Evolutionary conservation across 2,329 filamentous ascomycete species (phyloP), one percentile per base, ranked within the genome.

Genomic region (Arthrobotrys pseudoclavata): DNA sequence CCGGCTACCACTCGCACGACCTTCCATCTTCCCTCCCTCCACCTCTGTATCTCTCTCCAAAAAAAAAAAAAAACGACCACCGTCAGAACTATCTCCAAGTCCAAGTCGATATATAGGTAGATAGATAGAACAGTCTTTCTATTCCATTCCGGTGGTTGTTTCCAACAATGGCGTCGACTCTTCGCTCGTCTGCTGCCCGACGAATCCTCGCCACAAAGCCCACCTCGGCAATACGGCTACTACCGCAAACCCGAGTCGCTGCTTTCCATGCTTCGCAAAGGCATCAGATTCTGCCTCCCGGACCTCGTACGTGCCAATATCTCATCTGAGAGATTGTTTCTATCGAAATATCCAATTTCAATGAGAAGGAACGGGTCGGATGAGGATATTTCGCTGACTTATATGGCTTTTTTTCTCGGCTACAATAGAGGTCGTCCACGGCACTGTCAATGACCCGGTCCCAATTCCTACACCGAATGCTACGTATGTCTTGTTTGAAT

Each of bases 261-360:
- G 91, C 92, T 81, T 97, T 99, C 88, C 94, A 97, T 85, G 92
- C 91, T 82, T 93, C 92, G 48, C 88, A 89, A 85, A 89, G 89
- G 85, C 89, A 89, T 84, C 87, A 88, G 83, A 91, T 95, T 83
- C 88, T 99, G 72, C 93, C 95, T 76, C 91, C 94, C 69, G 89
- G 92, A 80, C 94, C 94, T 82, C 96, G 94, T 96, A 87, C 86
- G 91, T 88, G 20, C 29, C 26, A 24, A 12, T 69, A n/a, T 42
- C 13, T 7, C 61, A 18, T 29, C 20, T 94, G 92, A 87, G 71
- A 88, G 97, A 81, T 83, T 92, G 78, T 42, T 26, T 37, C 42
- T 6, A 29, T 37, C n/a, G 24, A 42, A 47, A 52, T 62, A 26
- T 60, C 9, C 20, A 6, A 29, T 47, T 34, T 52, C 24, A 48